These are phyloP conservation scores for Neurospora sp. DNA, from an alignment of 495 filamentous ascomycete species.

Conservation along the genomic window DNA sequence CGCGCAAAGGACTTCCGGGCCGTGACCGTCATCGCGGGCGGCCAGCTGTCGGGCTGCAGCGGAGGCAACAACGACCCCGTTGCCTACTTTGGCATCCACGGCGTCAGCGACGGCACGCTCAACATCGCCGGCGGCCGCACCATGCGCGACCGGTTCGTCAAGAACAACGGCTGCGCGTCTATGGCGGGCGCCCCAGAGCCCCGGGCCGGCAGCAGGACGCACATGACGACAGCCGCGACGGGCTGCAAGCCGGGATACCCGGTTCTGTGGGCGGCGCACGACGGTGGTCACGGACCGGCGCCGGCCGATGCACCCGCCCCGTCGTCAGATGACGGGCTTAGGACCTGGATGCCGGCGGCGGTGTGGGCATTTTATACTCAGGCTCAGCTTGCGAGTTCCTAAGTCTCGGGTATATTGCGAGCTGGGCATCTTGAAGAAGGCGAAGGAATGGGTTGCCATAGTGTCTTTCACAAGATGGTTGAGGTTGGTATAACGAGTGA, in stretches of 20 bases:
- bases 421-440: too few species aligned
- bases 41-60: constrained; percentile 26
- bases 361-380: too few species aligned
- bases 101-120: constrained; percentile 31
- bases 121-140: constrained; percentile 22
- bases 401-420: too few species aligned
- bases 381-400: too few species aligned
- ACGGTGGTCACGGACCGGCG: constrained; percentile 18
- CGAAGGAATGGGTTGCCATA: too few species aligned
- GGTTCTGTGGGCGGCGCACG: constrained; percentile 15
- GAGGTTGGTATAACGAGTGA: too few species aligned
- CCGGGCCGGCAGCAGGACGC: constrained; percentile 15
- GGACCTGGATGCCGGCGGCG: too few species aligned
- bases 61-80: constrained; percentile 28
- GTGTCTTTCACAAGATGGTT: too few species aligned
- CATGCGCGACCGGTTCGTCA: constrained; percentile 30
- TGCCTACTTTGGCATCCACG: constrained; percentile 35
- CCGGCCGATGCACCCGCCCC: constrained; percentile 4
- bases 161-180: constrained; percentile 28
- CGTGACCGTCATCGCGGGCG: constrained; percentile 29
- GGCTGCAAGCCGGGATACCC: constrained; percentile 21
- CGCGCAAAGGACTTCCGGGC: constrained; percentile 28
- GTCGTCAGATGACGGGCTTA: too few species aligned
- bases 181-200: constrained; percentile 20
- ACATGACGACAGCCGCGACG: constrained; percentile 23